phyloP scores from a whole-genome alignment of 306 rosid species.

The Elaeagnus macrophylla region DNA sequence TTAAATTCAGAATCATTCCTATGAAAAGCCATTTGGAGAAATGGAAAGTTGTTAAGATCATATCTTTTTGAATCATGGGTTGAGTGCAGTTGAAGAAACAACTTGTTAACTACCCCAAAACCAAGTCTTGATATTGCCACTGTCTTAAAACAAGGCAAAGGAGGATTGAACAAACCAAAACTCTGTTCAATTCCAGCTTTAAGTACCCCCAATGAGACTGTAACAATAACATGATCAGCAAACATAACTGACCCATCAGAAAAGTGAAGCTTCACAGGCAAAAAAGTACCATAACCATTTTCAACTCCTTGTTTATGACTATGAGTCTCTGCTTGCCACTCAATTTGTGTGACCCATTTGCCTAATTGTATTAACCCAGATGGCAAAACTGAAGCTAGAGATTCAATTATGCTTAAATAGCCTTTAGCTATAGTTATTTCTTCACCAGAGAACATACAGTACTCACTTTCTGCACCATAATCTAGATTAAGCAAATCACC shows the following conservation, averaged over 20 bases:
- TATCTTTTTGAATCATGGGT: constrained; percentile 14
- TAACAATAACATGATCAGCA: constrained; percentile 85
- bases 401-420: constrained; percentile 56
- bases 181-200: constrained; percentile 58
- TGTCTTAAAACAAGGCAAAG: constrained; percentile 62
- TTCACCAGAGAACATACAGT: constrained; percentile 73
- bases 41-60: constrained; percentile 39
- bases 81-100: constrained; percentile 61
- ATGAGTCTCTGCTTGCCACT: constrained; percentile 41
- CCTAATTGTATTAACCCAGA: constrained; percentile 62
- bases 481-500: constrained; percentile 60
- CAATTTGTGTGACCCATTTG: constrained; percentile 50
- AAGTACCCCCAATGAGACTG: constrained; percentile 86
- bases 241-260: constrained; percentile 56
- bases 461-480: constrained; percentile 73
- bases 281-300: constrained; percentile 25
- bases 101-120: constrained; percentile 87
- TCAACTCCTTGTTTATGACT: constrained; percentile 6
- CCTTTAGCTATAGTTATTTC: constrained; percentile 91
- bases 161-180: constrained; percentile 68
- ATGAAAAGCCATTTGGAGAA: constrained; percentile 66
- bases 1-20: constrained; percentile 47
- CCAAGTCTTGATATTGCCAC: constrained; percentile 90
- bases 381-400: constrained; percentile 68
- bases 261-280: constrained; percentile 76